Base-by-base conservation (phyloP, 345 rosid genomes). In the Excoecaria cochinchinensis region DNA sequence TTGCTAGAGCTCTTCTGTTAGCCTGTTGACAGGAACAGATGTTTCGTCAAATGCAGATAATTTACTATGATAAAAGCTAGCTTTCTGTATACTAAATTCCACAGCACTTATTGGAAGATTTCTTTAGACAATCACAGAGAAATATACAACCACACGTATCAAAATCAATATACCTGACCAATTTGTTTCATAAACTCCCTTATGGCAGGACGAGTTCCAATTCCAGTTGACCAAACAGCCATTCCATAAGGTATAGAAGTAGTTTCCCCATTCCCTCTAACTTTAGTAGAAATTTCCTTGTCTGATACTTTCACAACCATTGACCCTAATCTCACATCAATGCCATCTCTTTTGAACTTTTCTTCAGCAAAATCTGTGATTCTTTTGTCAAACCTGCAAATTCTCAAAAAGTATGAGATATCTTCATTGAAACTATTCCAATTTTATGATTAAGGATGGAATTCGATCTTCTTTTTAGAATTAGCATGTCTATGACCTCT, bases 171-270 rank as follows among this genome's bases (percentile, higher is more conserved):
- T 66, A 95, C 99, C 98, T 95, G 99, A 47, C 98, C 94, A 85
- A 93, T 81, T 85, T 91, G 91, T 84, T 88, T 83, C 99, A 95
- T 95, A 74, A 92, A 93, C 77, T 91, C 96, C 86, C 80, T 93
- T 22, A 91, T 82, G 65, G 91, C 92, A 66, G 97, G 90, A 66
- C 83, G 93, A 61, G 95, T 86, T 78, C 96, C 99, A 80, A 93
- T 93, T 71, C 99, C 99, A 67, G 99, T 95, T 79, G 99, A 95
- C 99, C 98, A 95, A 80, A 95, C 96, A 70, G 87, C 89, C 99
- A 95, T 90, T 69, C 99, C 99, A 73, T 93, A 93, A 38, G 98
- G 98, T 47, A 89, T 88, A 47, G 90, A 74, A 56, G 87, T 70
- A 61, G 76, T 79, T 76, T 86, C 86, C 47, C 92, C 97, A 44